These are phyloP conservation scores for Gymnopus androsaceus DNA, from an alignment of 1,284 basidiomycete genomes.

Conservation along the genomic window DNA sequence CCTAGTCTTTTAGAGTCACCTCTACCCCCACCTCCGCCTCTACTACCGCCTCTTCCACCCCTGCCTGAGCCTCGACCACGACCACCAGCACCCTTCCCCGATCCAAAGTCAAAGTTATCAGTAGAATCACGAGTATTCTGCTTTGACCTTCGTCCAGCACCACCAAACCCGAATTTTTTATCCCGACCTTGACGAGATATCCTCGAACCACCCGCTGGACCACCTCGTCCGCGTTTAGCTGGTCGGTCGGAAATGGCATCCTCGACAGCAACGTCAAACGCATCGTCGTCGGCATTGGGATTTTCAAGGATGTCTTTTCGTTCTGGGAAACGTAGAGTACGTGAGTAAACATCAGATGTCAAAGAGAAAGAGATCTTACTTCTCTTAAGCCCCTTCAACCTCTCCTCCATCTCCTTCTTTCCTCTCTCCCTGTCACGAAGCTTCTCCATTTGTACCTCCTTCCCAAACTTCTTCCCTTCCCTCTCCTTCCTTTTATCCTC, in stretches of 20 bases:
- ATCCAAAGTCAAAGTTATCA: constrained; percentile 63
- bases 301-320: constrained; percentile 83
- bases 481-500: constrained; percentile 92
- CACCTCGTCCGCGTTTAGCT: constrained; percentile 55
- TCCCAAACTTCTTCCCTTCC: constrained; percentile 97
- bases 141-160: constrained; percentile 67
- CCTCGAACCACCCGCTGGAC: constrained; percentile 34
- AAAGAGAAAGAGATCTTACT: constrained; percentile 47
- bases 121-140: constrained; percentile 82
- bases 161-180: constrained; percentile 81
- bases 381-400: constrained; percentile 83
- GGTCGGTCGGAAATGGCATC: constrained; percentile 81
- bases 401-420: constrained; percentile 86
- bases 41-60: constrained; percentile 32
- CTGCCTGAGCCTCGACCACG: constrained; percentile 33
- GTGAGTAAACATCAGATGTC: constrained; percentile 4
- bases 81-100: constrained; percentile 36
- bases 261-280: constrained; percentile 85
- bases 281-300: constrained; percentile 66
- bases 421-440: constrained; percentile 71
- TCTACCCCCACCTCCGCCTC: constrained; percentile 34
- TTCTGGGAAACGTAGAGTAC: constrained; percentile 46
- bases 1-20: constrained; percentile 53
- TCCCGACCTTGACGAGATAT: constrained; percentile 73
- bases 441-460: constrained; percentile 92